Evolutionary conservation across 1,284 basidiomycete genomes (phyloP).

Genomic region (Cryptococcus floricola): DNA sequence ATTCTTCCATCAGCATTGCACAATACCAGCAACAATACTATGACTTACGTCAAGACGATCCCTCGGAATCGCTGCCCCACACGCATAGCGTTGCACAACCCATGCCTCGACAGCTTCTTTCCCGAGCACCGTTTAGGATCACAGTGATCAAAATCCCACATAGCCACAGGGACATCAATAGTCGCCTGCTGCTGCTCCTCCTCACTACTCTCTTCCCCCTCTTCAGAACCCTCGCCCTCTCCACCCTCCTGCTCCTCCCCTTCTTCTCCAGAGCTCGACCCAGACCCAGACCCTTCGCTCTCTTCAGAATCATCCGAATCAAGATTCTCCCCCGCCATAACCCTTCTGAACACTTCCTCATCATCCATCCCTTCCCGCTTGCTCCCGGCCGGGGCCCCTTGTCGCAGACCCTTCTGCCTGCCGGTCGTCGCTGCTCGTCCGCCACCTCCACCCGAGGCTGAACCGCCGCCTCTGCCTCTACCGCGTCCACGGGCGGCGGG

Average conservation of each 20-base stretch:
- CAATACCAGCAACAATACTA: background rate
- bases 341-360: slow-evolving; percentile 30
- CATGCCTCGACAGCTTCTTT: slow-evolving; percentile 83
- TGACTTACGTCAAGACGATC: slow-evolving; percentile 80
- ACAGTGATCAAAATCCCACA: slow-evolving; percentile 98
- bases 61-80: slow-evolving; percentile 86
- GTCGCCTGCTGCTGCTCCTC: slow-evolving; percentile 28
- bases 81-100: slow-evolving; percentile 76
- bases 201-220: slow-evolving; percentile 45
- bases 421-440: slow-evolving; percentile 30
- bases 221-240: slow-evolving; percentile 15
- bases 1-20: slow-evolving; percentile 4
- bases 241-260: background rate
- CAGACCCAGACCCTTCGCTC: slow-evolving; percentile 4
- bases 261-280: slow-evolving; percentile 3
- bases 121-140: slow-evolving; percentile 92
- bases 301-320: slow-evolving; percentile 2
- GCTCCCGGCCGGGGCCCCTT: background rate
- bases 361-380: slow-evolving; percentile 18
- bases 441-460: slow-evolving; percentile 11
- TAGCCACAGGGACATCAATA: slow-evolving; percentile 70
- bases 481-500: slow-evolving; percentile 27
- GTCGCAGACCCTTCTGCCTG: slow-evolving; percentile 21
- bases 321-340: slow-evolving; percentile 13
- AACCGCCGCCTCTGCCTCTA: slow-evolving; percentile 24